Percentiles rank a stretch among this genome's conserved stretches.
Evolutionary conservation across 1,284 basidiomycete species (phyloP).

Genomic region (Stereum hirsutum): DNA sequence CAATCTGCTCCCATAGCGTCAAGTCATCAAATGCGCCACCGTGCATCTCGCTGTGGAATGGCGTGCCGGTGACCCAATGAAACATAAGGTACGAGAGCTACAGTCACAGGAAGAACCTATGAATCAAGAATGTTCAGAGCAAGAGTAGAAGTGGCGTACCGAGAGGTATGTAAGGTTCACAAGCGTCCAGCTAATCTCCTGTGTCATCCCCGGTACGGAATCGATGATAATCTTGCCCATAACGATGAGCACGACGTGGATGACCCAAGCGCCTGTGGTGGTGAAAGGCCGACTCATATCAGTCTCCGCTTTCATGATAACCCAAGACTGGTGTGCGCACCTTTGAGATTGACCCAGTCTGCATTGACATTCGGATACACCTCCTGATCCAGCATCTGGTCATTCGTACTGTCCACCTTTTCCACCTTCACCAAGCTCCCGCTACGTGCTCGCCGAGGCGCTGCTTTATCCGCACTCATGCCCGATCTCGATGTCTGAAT

Average conservation of each 20-base stretch:
- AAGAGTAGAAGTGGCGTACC: constrained; percentile 39
- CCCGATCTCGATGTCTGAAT: constrained; percentile 12
- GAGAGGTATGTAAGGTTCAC: constrained; percentile 90
- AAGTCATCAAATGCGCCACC: constrained; percentile 95
- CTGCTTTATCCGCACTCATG: constrained; percentile 11
- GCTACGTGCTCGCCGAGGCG: constrained; percentile 51
- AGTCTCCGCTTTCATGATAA: background rate
- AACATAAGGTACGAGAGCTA: constrained; percentile 98
- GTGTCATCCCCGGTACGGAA: constrained; percentile 89
- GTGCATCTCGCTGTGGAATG: constrained; percentile 83
- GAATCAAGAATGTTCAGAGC: background rate
- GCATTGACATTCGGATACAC: constrained; percentile 90
- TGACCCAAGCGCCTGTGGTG: constrained; percentile 85
- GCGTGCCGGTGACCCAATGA: constrained; percentile 96
- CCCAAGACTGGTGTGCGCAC: constrained; percentile 33
- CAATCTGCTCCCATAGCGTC: constrained; percentile 99
- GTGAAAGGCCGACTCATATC: background rate
- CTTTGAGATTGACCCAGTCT: constrained; percentile 98
- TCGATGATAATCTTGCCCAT: constrained; percentile 90
- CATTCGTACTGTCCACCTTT: constrained; percentile 69
- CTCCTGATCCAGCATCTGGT: constrained; percentile 76
- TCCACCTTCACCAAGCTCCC: constrained; percentile 85
- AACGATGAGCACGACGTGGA: constrained; percentile 91
- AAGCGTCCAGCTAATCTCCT: constrained; percentile 93
- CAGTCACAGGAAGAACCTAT: constrained; percentile 1